phyloP scores from a whole-genome alignment of 768 basidiomycete genomes.

The Boletus vinaceobasis region DNA sequence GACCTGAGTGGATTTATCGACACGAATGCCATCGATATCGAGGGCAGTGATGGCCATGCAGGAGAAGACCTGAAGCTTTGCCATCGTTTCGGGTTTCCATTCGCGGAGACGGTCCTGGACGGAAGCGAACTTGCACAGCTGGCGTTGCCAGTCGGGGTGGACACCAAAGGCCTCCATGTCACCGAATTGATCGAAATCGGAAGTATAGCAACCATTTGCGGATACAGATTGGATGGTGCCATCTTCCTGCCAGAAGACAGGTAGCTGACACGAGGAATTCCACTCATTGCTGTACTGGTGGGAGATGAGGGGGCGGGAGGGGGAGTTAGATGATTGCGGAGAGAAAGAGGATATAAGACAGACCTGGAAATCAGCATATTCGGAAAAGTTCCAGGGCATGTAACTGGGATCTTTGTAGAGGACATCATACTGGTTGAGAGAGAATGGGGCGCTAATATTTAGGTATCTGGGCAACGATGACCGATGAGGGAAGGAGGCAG shows the following conservation, averaged over 20 bases:
- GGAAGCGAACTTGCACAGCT: slow-evolving; percentile 91
- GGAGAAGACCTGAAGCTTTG: slow-evolving; percentile 71
- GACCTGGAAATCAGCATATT: slow-evolving; percentile 81
- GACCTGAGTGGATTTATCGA: slow-evolving; percentile 93
- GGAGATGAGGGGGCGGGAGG: too few species aligned
- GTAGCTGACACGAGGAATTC: slow-evolving; percentile 72
- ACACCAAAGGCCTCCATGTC: slow-evolving; percentile 99
- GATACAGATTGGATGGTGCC: slow-evolving; percentile 54
- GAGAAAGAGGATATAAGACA: slow-evolving; percentile 15
- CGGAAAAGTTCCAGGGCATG: slow-evolving; percentile 80
- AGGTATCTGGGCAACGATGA: slow-evolving; percentile 44
- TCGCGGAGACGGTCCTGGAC: slow-evolving; percentile 95
- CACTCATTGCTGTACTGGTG: slow-evolving; percentile 61
- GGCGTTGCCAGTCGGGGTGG: slow-evolving; percentile 90
- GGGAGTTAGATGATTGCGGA: background rate
- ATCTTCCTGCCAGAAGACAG: slow-evolving; percentile 77
- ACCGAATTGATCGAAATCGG: slow-evolving; percentile 93
- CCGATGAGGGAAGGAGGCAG: slow-evolving; percentile 12
- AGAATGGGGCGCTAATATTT: slow-evolving; percentile 80
- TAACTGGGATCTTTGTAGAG: slow-evolving; percentile 74
- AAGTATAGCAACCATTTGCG: slow-evolving; percentile 67
- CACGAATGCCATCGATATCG: slow-evolving; percentile 91
- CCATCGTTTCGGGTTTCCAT: slow-evolving; percentile 80
- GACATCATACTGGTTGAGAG: slow-evolving; percentile 65
- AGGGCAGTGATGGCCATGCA: slow-evolving; percentile 87